Conservation (phyloP, 768 basidiomycete species). For the Daedalea quercina region DNA sequence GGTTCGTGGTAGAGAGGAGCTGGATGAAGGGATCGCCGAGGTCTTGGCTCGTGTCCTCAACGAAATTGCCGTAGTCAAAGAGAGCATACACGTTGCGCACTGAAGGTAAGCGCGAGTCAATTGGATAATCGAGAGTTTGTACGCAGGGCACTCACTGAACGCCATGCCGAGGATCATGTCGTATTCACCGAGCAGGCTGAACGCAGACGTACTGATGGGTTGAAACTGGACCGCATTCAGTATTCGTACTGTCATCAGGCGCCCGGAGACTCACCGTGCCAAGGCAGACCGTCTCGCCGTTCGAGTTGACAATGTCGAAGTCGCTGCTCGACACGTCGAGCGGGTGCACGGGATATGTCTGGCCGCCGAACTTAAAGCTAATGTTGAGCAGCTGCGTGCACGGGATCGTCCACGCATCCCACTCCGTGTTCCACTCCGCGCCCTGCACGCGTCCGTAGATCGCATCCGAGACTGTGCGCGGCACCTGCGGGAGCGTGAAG, state of each 20-base stretch:
- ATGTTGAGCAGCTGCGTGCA: slow-evolving; percentile 69
- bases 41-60: slow-evolving; percentile 39
- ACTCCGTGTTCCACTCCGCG: slow-evolving; percentile 51
- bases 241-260: background rate
- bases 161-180: slow-evolving; percentile 82
- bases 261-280: slow-evolving; percentile 48
- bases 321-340: slow-evolving; percentile 62
- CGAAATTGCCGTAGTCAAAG: slow-evolving; percentile 66
- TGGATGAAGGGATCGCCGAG: slow-evolving; percentile 62
- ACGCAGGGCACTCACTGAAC: slow-evolving; percentile 45
- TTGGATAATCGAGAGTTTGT: background rate
- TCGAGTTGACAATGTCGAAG: slow-evolving; percentile 36
- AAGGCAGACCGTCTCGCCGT: slow-evolving; percentile 54
- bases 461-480: slow-evolving; percentile 67
- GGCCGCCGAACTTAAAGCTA: slow-evolving; percentile 65
- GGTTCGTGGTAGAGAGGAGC: slow-evolving; percentile 52
- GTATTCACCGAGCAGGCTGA: slow-evolving; percentile 70
- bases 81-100: slow-evolving; percentile 74
- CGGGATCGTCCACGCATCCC: slow-evolving; percentile 65
- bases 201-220: slow-evolving; percentile 68
- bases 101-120: slow-evolving; percentile 21
- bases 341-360: slow-evolving; percentile 66
- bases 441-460: slow-evolving; percentile 77
- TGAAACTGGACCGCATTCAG: slow-evolving; percentile 51
- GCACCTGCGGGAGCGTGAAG: slow-evolving; percentile 66